Base-by-base conservation (phyloP, 2,329 filamentous ascomycete genomes). In the Fusarium sp. region DNA sequence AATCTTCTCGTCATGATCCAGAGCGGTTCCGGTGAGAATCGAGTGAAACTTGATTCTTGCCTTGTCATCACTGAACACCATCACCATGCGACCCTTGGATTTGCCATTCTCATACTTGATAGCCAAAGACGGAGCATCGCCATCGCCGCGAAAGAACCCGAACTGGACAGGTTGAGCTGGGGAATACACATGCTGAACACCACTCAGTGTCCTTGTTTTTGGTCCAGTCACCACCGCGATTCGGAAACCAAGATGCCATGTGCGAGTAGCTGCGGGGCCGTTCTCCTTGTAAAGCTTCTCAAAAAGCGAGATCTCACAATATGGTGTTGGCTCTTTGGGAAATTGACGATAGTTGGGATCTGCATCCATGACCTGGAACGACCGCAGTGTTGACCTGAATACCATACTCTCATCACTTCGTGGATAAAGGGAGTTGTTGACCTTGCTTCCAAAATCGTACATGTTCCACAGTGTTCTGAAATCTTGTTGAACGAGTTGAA, bases 281-380 rank as follows among this genome's bases (percentile, higher is more conserved):
- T 87, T 90, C 74, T 94, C 89, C 60, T 90, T 90, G 32, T 89
- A 85, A 2, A 90, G 84, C 75, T 89, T 91, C 80, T 97, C 94
- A 78, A 96, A 97, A 8, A 98, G 80, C 13, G 90, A 89, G 35
- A 96, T 83, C 45, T 92, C 91, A 80, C 94, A 97, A 47, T 90
- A 87, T 42, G 89, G 86, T 10, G 95, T 87, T 11, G 92, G 87
- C 30, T 97, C 94, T 53, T 91, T 88, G 10, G 94, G 94, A 80
- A 98, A 98, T 4, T 89, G 87, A 66, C 90, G 88, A 20, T 92
- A 87, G 66, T 93, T 87, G n/a, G 90, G 85, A 75, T 90, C 89
- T 4, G 91, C 87, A 78, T 97, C 94, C 78, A 94, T 92, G 80
- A 96, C 96, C 77, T 96, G 93, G 73, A 97, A 94, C 32, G 91